Evolutionary conservation across 2,329 filamentous ascomycete species (phyloP).

Genomic region (Botrytis aclada): DNA sequence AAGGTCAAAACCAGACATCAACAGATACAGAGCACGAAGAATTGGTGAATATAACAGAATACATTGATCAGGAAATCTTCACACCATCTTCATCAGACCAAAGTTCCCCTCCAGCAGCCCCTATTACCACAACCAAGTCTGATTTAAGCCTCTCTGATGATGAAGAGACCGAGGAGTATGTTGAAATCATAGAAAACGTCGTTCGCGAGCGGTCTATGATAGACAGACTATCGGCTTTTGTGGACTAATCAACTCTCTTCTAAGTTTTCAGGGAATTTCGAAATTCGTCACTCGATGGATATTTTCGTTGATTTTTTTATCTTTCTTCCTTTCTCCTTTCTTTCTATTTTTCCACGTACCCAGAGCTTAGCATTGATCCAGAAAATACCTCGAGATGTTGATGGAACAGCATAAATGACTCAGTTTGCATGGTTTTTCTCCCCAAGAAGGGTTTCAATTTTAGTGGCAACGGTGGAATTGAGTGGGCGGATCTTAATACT

Average conservation of each 20-base stretch:
- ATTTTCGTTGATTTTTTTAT: neutral
- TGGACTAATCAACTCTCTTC: neutral
- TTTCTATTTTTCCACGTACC: neutral
- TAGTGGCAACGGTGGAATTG: neutral
- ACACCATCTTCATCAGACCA: neutral
- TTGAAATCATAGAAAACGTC: neutral
- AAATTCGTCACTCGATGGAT: neutral
- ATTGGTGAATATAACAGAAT: neutral
- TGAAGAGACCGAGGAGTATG: conserved; percentile 1
- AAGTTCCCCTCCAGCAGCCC: neutral
- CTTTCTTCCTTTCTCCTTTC: neutral
- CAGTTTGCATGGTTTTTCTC: neutral
- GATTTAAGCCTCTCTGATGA: neutral
- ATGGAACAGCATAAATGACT: neutral
- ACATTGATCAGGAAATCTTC: neutral
- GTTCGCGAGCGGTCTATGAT: neutral
- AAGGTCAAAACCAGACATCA: neutral
- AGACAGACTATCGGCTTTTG: conserved; percentile 3
- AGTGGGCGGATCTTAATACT: neutral
- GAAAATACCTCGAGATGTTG: neutral
- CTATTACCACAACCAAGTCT: neutral
- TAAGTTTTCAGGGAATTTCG: neutral
- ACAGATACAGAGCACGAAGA: neutral
- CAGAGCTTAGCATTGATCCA: neutral
- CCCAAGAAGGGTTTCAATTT: too few relatives aligned